phyloP scores from a whole-genome alignment of 495 filamentous ascomycete genomes.

The Podospora sp. region DNA sequence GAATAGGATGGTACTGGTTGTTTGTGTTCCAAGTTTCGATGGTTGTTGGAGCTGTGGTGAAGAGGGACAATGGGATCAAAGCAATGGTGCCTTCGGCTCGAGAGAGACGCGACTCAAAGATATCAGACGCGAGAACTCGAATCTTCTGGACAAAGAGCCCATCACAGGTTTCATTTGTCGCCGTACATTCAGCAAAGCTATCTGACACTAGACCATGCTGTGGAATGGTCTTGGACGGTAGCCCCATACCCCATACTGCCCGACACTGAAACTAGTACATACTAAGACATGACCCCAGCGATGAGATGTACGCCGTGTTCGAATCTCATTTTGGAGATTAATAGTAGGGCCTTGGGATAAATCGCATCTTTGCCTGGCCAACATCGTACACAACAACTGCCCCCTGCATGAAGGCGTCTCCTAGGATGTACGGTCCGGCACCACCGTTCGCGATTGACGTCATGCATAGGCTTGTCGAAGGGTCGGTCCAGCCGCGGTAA shows the following conservation, averaged over 20 bases:
- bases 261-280: not conserved
- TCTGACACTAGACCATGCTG: constrained; percentile 1
- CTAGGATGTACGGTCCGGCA: constrained; percentile 56
- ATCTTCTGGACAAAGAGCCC: not conserved
- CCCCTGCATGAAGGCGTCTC: constrained; percentile 66
- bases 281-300: not conserved
- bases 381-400: constrained; percentile 66
- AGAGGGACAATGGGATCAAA: too few relatives aligned
- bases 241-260: not conserved
- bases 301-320: not conserved
- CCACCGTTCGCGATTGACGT: constrained; percentile 48
- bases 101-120: too few relatives aligned
- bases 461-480: constrained; percentile 49
- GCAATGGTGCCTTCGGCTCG: too few relatives aligned
- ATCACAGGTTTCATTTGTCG: not conserved
- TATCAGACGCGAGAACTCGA: not conserved
- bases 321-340: constrained; percentile 11
- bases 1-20: too few relatives aligned
- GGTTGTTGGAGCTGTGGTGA: too few relatives aligned
- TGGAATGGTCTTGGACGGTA: not conserved
- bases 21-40: too few relatives aligned
- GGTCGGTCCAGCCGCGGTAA: constrained; percentile 40
- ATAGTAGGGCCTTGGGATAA: constrained; percentile 39
- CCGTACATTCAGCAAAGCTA: not conserved
- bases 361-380: constrained; percentile 57